Evolutionary conservation across 352 stramenopile genomes (phyloP).

Genomic region (Pythium pyrilobum): DNA sequence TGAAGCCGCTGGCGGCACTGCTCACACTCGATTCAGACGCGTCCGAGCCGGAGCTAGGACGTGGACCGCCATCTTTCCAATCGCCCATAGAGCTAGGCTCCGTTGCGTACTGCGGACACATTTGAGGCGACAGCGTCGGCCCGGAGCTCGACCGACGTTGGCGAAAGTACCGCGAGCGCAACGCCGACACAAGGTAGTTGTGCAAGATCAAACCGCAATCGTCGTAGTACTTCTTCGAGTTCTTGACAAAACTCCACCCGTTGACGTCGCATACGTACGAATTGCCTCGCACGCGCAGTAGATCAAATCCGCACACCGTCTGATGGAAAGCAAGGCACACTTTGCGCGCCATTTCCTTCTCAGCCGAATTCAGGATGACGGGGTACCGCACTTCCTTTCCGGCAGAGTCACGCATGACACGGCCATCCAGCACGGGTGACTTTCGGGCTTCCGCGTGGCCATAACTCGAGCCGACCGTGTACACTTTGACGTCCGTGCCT

Average conservation of each 20-base stretch:
- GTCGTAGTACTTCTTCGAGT: conserved; percentile 98
- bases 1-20: conserved; percentile 36
- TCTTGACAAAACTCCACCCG: conserved; percentile 99
- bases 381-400: conserved; percentile 99
- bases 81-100: conserved; percentile 25
- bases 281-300: conserved; percentile 90
- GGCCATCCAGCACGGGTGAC: conserved; percentile 96
- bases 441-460: conserved; percentile 99
- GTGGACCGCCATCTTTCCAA: conserved; percentile 22
- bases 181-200: conserved; percentile 81
- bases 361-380: conserved; percentile 96
- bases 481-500: conserved; percentile 99
- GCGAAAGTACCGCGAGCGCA: conserved; percentile 76
- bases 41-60: conserved; percentile 60
- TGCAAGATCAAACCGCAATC: conserved; percentile 94
- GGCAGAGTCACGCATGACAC: conserved; percentile 90
- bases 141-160: conserved; percentile 54
- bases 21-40: conserved; percentile 65
- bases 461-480: conserved; percentile 98
- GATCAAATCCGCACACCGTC: conserved; percentile 99
- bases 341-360: conserved; percentile 98
- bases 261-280: conserved; percentile 99
- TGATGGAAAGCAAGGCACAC: conserved; percentile 95
- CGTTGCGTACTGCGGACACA: conserved; percentile 78
- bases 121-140: conserved; percentile 36